Base-by-base conservation (phyloP, 176 grass and related monocot species). In the Melocanna baccifera region DNA sequence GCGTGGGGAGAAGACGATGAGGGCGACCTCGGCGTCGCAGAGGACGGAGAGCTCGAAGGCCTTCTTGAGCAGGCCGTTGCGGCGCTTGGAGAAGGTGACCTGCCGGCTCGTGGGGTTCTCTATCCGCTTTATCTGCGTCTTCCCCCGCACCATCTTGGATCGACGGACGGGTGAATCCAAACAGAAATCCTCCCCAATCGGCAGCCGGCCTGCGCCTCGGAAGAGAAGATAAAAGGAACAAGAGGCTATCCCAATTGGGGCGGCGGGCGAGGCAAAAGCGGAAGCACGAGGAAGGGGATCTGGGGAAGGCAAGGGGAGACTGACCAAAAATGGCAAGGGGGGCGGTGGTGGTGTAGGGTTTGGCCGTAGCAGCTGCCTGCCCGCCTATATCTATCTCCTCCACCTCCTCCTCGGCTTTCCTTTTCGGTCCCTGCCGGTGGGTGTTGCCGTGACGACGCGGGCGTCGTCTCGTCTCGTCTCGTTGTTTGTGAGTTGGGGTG, bases 31-130 rank as follows among this genome's bases (percentile, higher is more conserved):
- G 85, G 93, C 91, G 56, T 90, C 93, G 91, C 96, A 98, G 55
- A 98, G 91, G 41, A 95, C 81, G 80, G 93, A 88, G 79, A 98
- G 93, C 87, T 98, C 96, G 83, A 83, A 89, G 45, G 96, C 96
- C 89, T 98, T 98, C 89, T 98, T 98, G 34, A 98, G 87, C 48
- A 98, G 79, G 5, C 96, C 93, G 61, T 82, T 93, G 65, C 93
- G 85, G 73, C 96, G 92, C 83, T 98, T 98, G 65, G 93, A 94
- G 87, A 98, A 98, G 80, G 96, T 95, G 10, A 98, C 96, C 89
- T 95, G 96, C 23, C 96, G 75, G 75, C 79, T 90, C 19, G 92
- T 90, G 2, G 79, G 39, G 73, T 93, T 95, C 87, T 98, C 96
- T 85, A 98, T 98, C 77, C 87, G 65, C 83, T 80, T 93, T 85